These are phyloP conservation scores for Microdochium paspali DNA, from an alignment of 2,329 filamentous ascomycete species.

Conservation along the genomic window DNA sequence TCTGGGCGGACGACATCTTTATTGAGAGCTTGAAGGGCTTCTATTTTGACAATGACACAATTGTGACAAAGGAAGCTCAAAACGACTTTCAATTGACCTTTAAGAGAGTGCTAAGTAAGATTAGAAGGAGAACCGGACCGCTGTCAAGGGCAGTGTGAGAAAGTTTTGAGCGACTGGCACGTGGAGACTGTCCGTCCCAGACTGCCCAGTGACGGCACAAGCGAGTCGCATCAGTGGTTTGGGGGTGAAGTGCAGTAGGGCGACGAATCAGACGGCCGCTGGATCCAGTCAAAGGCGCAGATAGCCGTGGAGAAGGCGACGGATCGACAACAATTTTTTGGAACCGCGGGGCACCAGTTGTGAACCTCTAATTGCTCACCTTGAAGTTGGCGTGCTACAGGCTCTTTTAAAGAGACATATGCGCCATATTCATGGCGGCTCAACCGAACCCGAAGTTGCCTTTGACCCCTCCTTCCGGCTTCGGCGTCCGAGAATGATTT, in stretches of 20 bases:
- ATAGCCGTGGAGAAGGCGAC: not conserved
- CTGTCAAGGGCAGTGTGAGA: not conserved
- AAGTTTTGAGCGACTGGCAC: not conserved
- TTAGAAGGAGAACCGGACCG: not conserved
- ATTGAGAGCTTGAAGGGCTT: not conserved
- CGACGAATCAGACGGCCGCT: not conserved
- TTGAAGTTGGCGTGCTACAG: too few relatives aligned
- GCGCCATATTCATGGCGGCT: too few relatives aligned
- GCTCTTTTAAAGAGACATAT: too few relatives aligned
- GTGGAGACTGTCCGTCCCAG: not conserved
- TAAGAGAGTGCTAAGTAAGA: not conserved
- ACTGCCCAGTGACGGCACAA: not conserved
- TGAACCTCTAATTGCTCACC: too few relatives aligned
- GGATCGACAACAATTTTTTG: not conserved
- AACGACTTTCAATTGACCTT: not conserved
- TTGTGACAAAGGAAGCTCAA: not conserved
- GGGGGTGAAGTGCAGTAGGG: not conserved
- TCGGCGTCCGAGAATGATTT: too few relatives aligned
- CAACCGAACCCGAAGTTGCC: too few relatives aligned
- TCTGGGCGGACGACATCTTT: constrained; percentile 33
- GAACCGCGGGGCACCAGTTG: not conserved
- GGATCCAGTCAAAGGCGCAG: not conserved
- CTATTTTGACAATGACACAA: not conserved
- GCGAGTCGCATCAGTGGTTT: not conserved
- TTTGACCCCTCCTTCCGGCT: too few relatives aligned